phyloP scores from a whole-genome alignment of 2,329 filamentous ascomycete species.

The Coniochaeta ligniaria region DNA sequence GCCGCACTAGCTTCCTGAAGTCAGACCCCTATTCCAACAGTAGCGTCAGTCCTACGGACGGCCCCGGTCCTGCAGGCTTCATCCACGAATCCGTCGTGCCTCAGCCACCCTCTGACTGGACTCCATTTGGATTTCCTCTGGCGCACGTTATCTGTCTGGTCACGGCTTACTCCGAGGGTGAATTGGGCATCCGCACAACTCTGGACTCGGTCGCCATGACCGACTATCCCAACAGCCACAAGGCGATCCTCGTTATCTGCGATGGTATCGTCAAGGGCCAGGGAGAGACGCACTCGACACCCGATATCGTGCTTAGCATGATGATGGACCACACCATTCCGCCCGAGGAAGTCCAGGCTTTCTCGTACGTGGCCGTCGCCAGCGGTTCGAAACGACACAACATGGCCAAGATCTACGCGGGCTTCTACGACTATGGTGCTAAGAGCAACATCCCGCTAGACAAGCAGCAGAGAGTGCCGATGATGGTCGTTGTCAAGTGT shows the following conservation, averaged over 20 bases:
- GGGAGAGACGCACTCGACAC: slow-evolving; percentile 79
- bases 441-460: slow-evolving; percentile 72
- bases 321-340: slow-evolving; percentile 83
- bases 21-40: slow-evolving; percentile 47
- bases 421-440: slow-evolving; percentile 93
- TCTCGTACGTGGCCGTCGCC: slow-evolving; percentile 94
- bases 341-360: slow-evolving; percentile 76
- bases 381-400: slow-evolving; percentile 97
- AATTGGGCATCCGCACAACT: slow-evolving; percentile 85
- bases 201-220: slow-evolving; percentile 95
- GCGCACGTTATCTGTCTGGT: slow-evolving; percentile 92
- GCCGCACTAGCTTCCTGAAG: slow-evolving; percentile 58
- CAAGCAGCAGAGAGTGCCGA: slow-evolving; percentile 93
- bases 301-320: slow-evolving; percentile 86
- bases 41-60: slow-evolving; percentile 53
- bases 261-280: slow-evolving; percentile 97
- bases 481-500: slow-evolving; percentile 95
- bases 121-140: slow-evolving; percentile 91
- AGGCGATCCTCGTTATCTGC: slow-evolving; percentile 91
- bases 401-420: slow-evolving; percentile 97
- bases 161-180: slow-evolving; percentile 94
- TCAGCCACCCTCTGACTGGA: slow-evolving; percentile 93
- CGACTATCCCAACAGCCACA: slow-evolving; percentile 99
- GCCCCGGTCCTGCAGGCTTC: slow-evolving; percentile 81
- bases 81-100: slow-evolving; percentile 94